Evolutionary conservation across 2,329 filamentous ascomycete genomes (phyloP).

Genomic region (Pyrenophora teres): DNA sequence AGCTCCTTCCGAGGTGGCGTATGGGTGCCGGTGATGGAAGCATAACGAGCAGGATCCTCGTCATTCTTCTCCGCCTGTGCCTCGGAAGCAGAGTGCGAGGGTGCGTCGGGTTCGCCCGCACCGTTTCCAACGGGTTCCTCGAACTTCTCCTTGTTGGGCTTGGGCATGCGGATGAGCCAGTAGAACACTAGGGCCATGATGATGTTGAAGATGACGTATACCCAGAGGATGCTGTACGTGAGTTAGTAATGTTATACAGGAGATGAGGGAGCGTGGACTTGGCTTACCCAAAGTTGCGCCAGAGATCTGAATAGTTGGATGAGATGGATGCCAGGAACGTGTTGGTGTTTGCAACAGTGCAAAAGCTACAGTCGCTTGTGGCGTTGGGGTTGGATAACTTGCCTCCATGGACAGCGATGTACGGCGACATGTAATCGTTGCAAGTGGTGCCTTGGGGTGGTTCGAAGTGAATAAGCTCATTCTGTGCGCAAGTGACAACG

Average conservation of each 20-base stretch:
- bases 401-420: slow-evolving; percentile 40
- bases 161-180: slow-evolving; percentile 60
- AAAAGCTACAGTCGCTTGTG: slow-evolving; percentile 48
- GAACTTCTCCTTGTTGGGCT: slow-evolving; percentile 48
- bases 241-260: background rate
- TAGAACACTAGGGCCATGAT: slow-evolving; percentile 57
- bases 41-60: slow-evolving; percentile 12
- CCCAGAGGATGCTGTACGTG: slow-evolving; percentile 52
- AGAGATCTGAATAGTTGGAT: slow-evolving; percentile 52
- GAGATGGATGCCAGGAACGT: slow-evolving; percentile 50
- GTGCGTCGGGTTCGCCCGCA: slow-evolving; percentile 6
- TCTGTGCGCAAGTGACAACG: slow-evolving; percentile 66
- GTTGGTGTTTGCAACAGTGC: slow-evolving; percentile 51
- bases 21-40: slow-evolving; percentile 16
- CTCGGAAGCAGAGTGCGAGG: slow-evolving; percentile 8
- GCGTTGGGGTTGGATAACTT: slow-evolving; percentile 43
- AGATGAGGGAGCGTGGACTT: too few species aligned
- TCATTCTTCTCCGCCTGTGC: slow-evolving; percentile 15
- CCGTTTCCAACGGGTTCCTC: slow-evolving; percentile 11
- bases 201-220: slow-evolving; percentile 59
- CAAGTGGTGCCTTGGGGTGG: slow-evolving; percentile 58
- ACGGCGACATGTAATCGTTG: slow-evolving; percentile 46
- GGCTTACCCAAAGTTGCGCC: slow-evolving; percentile 58
- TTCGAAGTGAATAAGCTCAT: slow-evolving; percentile 71
- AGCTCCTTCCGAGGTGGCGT: slow-evolving; percentile 12